A percentile compares a stretch with the other conserved stretches of the same genome.
Conservation (phyloP, 2,329 filamentous ascomycete genomes). For the Neonectria neomacrospora region DNA sequence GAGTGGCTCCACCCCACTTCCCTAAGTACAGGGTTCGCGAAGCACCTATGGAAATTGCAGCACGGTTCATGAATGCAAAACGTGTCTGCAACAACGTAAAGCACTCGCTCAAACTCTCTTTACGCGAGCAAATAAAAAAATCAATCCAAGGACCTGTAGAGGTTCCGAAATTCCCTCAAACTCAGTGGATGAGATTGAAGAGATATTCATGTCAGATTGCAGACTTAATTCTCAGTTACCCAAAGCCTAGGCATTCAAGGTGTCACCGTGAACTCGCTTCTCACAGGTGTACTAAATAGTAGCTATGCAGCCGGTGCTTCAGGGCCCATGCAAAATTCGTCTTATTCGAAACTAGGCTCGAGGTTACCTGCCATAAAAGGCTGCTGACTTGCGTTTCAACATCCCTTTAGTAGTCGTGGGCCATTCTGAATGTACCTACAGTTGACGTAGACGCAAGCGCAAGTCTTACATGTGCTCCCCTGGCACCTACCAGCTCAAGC, state of each 20-base stretch:
- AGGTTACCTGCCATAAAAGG: too few species aligned
- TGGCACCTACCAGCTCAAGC: neutral
- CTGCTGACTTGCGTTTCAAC: too few species aligned
- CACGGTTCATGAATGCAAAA: neutral
- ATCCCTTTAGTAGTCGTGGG: too few species aligned
- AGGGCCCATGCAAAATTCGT: too few species aligned
- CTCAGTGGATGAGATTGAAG: too few species aligned
- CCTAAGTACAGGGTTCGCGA: neutral
- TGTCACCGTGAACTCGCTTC: neutral
- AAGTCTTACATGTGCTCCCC: neutral
- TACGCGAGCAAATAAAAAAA: too few species aligned
- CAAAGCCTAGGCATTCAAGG: neutral
- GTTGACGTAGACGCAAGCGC: neutral
- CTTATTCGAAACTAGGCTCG: too few species aligned
- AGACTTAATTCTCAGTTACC: neutral
- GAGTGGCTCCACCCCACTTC: constrained; percentile 17
- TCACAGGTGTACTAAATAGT: neutral
- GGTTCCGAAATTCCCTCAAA: too few species aligned
- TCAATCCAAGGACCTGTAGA: too few species aligned
- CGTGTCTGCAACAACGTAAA: neutral
- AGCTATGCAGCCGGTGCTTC: too few species aligned
- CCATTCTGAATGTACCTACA: too few species aligned
- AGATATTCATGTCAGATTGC: neutral
- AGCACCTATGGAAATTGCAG: neutral
- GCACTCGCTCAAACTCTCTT: neutral